Base-by-base conservation (phyloP, 805 yeast genomes). In the Pichia insulana region DNA sequence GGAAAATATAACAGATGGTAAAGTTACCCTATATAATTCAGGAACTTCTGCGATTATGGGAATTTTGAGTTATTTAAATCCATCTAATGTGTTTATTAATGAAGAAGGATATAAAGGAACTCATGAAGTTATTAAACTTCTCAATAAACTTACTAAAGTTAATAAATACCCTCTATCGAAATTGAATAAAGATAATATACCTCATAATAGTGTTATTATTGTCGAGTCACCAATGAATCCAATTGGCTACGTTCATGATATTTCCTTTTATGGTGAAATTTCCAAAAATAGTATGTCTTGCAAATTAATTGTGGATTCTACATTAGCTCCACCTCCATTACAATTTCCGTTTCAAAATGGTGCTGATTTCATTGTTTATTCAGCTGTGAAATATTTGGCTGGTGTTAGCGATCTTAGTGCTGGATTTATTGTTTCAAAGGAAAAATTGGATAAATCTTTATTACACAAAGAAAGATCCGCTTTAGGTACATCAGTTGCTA, bases 151-250 rank as follows among this genome's bases (percentile, higher is more conserved):
- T 31, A 60, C 71, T 9, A 69, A 70, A 2, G 50, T 70, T 38
- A 53, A 65, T 39, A 65, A 65, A 41, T 51, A 62, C 12, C 52
- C 65, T 2, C 50, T 68, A n/a, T 54, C 53, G 7, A 55, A 57
- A n/a, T 65, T 62, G 35, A 53, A 56, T 16, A 64, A 59, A 34
- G 57, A 54, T 28, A 48, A 56, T 33, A 54, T 71, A 33, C 53
- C 54, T 1, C 54, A 62, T 30, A 70, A 70, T 9, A 76, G 74
- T 40, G 62, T 74, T 8, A 63, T 74, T 36, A 65, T 72, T 34
- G 55, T 74, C 30, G 79, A 74, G 55, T 67, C 78, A 3, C 79
- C 79, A 9, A 69, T 73, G 55, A 74, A 74, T 55, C 79, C 80
- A 5, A 65, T 64, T 43, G 76, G 78, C 1, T 61, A 59, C 28